Evolutionary conservation across 2,329 filamentous ascomycete genomes (phyloP).

Genomic region (Aureobasidium leucospermi): DNA sequence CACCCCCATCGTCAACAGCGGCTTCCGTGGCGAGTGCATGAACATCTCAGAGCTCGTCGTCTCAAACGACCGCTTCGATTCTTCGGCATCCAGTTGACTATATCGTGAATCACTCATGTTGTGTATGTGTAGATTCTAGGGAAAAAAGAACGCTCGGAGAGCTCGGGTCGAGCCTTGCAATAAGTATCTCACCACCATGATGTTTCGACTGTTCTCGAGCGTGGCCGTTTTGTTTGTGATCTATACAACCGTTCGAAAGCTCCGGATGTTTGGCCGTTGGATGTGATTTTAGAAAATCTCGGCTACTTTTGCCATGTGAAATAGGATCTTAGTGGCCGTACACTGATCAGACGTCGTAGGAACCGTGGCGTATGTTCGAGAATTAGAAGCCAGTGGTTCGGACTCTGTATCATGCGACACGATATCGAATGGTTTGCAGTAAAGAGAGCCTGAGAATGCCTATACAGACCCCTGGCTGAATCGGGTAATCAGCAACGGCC

Average conservation of each 20-base stretch:
- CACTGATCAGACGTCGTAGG: not conserved
- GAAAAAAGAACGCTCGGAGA: not conserved
- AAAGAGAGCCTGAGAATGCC: too few relatives aligned
- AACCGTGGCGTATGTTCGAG: too few relatives aligned
- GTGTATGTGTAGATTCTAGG: not conserved
- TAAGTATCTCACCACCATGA: not conserved
- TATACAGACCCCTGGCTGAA: not conserved
- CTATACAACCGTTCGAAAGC: not conserved
- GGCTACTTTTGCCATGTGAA: not conserved
- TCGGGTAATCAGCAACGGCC: not conserved
- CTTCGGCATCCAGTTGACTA: not conserved
- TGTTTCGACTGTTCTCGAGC: not conserved
- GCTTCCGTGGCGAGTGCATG: not conserved
- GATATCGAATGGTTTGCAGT: too few relatives aligned
- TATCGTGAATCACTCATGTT: not conserved
- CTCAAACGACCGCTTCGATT: constrained; percentile 2
- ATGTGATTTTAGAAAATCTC: not conserved
- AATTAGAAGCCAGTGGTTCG: too few relatives aligned
- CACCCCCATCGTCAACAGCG: not conserved
- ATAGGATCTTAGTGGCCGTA: not conserved
- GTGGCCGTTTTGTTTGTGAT: not conserved
- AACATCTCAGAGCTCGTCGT: not conserved
- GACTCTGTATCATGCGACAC: too few relatives aligned
- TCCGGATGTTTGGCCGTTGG: not conserved
- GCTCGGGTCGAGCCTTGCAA: not conserved